Percentiles rank a stretch among this genome's conserved stretches.
Conservation (phyloP, 2,329 filamentous ascomycete genomes). For the Sporothrix mexicana region DNA sequence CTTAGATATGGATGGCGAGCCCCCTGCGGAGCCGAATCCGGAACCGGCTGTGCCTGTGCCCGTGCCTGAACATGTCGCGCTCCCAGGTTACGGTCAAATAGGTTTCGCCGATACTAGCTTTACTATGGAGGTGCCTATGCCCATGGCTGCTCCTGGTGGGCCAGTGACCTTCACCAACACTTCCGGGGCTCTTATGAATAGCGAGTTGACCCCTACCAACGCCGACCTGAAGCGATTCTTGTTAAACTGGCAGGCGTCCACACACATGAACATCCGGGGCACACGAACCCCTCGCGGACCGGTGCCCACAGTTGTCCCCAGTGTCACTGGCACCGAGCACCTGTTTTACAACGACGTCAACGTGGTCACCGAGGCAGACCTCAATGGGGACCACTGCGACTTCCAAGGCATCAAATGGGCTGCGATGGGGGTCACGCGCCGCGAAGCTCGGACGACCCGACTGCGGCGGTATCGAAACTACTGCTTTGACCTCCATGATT, state of each 20-base stretch:
- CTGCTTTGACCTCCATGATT: slow-evolving; percentile 55
- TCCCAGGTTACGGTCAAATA: not conserved
- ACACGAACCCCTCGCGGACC: not conserved
- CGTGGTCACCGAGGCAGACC: slow-evolving; percentile 50
- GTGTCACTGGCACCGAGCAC: not conserved
- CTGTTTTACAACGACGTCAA: slow-evolving; percentile 37
- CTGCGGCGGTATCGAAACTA: slow-evolving; percentile 62
- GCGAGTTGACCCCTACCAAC: slow-evolving; percentile 10
- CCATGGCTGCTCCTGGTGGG: not conserved
- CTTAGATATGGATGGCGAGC: not conserved
- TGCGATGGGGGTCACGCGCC: slow-evolving; percentile 57
- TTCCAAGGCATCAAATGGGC: slow-evolving; percentile 66
- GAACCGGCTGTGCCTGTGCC: not conserved
- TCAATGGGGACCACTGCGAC: slow-evolving; percentile 62
- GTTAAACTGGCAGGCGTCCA: not conserved
- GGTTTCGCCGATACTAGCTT: not conserved
- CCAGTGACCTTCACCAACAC: slow-evolving; percentile 16
- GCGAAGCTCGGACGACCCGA: slow-evolving; percentile 56
- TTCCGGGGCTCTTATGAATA: slow-evolving; percentile 2
- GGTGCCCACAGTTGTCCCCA: not conserved
- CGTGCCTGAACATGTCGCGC: not conserved
- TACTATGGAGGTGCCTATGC: not conserved
- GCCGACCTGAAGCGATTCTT: slow-evolving; percentile 20
- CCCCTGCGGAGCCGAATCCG: not conserved
- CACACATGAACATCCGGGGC: not conserved